Base-by-base conservation (phyloP, 768 basidiomycete species). In the Cystobasidium ongulense region DNA sequence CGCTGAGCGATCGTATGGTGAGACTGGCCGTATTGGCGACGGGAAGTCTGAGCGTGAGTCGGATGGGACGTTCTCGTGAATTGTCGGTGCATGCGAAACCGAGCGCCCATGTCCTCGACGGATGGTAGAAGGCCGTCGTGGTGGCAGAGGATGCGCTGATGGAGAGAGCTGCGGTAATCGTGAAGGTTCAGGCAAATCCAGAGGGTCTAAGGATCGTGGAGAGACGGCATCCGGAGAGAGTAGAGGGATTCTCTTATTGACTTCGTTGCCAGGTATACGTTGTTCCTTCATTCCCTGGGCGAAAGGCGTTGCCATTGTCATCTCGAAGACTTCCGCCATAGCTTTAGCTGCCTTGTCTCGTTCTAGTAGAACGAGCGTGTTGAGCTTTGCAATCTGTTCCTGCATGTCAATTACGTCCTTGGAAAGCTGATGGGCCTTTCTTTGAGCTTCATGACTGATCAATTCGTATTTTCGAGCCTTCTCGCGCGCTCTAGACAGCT, bases 271-370 rank as follows among this genome's bases (percentile, higher is more conserved):
- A 17, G 63, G 63, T 3, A 2, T 38, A 21, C 36, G 35, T 21
- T 39, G 36, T 36, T 27, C 25, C 23, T 64, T 64, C 27, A 46
- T 15, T 10, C 36, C 63, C n/a, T 64, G 63, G 13, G 35, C 36
- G 25, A 38, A 46, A 41, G 36, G 25, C 7, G 70, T 39, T 4
- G 70, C 52, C 38, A 38, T 17, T 7, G 62, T 64, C 61, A 65
- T 65, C 33, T 64, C 72, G 39, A 74, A 74, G 31, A 74, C 57
- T 50, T 74, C 73, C 35, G 46, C 61, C 73, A 74, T 74, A 23
- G 73, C 73, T 38, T 74, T 74, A 41, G 52, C 38, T 11, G 73
- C 61, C 66, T 74, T 74, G 73, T 74, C 73, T 21, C 73, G 23
- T 53, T 74, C 73, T 1, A 74, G 31, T 10, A 74, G 64, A 31